A percentile compares a stretch with the other conserved stretches of the same genome.
These are phyloP conservation scores for Straminergon stramineum DNA, from an alignment of 225 moss, liverwort and hornwort genomes.

Conservation along the genomic window DNA sequence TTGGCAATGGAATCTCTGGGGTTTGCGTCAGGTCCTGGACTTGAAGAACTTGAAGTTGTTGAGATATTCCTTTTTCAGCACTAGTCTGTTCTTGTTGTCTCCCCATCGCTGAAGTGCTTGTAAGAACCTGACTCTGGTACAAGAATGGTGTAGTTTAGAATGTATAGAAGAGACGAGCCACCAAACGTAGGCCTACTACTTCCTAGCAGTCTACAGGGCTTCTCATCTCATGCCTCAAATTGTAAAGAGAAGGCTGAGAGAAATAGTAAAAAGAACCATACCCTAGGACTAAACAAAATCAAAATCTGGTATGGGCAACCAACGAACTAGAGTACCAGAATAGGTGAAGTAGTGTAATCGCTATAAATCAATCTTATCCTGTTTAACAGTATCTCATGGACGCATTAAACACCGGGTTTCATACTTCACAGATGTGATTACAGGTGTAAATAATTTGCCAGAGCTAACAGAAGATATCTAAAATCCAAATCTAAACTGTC, in stretches of 20 bases:
- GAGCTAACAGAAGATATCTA: neutral
- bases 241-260: neutral
- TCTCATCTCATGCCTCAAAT: neutral
- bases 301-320: neutral
- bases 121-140: slow-evolving; percentile 6
- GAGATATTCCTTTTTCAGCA: slow-evolving; percentile 16
- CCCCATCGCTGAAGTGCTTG: slow-evolving; percentile 5
- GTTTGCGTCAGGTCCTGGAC: slow-evolving; percentile 8
- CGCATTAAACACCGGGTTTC: neutral
- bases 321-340: neutral
- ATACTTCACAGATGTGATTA: neutral
- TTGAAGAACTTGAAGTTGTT: slow-evolving; percentile 30
- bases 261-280: neutral
- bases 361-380: neutral
- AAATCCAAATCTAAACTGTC: neutral
- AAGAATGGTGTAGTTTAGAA: neutral
- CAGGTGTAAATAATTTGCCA: neutral
- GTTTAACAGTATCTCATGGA: neutral
- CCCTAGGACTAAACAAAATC: neutral
- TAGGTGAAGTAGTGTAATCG: neutral
- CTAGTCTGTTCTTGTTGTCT: slow-evolving; percentile 12
- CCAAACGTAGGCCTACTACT: neutral
- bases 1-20: slow-evolving; percentile 3
- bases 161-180: neutral
- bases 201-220: neutral